These are phyloP conservation scores for Eragrostis tef DNA, from an alignment of 202 grass and related monocot genomes.

Conservation along the genomic window DNA sequence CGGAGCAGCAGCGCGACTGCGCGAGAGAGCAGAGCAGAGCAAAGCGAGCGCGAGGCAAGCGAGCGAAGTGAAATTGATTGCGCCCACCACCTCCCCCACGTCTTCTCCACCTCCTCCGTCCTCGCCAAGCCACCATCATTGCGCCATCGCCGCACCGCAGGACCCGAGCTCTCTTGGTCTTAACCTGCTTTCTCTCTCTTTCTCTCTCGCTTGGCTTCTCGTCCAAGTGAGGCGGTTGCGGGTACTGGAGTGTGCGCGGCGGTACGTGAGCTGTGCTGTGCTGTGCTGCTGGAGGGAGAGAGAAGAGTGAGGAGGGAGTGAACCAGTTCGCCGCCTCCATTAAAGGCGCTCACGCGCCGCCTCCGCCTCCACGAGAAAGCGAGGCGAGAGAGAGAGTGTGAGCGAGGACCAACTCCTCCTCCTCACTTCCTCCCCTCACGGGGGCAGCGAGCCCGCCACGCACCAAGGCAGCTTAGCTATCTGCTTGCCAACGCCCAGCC, in stretches of 20 bases:
- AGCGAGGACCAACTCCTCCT: background rate
- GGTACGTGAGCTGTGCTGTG: conserved; percentile 6
- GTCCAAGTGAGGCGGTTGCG: conserved; percentile 56
- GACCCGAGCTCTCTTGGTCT: conserved; percentile 15
- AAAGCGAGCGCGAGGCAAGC: background rate
- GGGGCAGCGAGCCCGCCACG: conserved; percentile 54
- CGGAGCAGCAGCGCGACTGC: background rate
- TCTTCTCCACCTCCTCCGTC: conserved; percentile 72
- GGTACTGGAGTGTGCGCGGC: conserved; percentile 40
- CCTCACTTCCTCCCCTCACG: conserved; percentile 54
- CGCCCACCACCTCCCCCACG: conserved; percentile 30
- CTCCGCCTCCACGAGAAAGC: conserved; percentile 62
- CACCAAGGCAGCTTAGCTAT: conserved; percentile 30
- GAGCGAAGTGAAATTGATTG: conserved; percentile 36
- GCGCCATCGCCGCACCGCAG: conserved; percentile 38
- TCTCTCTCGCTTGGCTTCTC: conserved; percentile 50
- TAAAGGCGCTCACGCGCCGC: conserved; percentile 82
- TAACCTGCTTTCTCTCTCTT: background rate
- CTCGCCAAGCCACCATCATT: conserved; percentile 75
- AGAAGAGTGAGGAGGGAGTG: background rate
- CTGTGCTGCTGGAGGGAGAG: background rate
- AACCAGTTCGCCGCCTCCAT: conserved; percentile 44
- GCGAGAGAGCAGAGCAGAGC: background rate
- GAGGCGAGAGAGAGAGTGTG: conserved; percentile 3
- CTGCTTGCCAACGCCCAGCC: conserved; percentile 38